Conservation (phyloP, 2,329 filamentous ascomycete species). For the Colletotrichum nymphaeae region DNA sequence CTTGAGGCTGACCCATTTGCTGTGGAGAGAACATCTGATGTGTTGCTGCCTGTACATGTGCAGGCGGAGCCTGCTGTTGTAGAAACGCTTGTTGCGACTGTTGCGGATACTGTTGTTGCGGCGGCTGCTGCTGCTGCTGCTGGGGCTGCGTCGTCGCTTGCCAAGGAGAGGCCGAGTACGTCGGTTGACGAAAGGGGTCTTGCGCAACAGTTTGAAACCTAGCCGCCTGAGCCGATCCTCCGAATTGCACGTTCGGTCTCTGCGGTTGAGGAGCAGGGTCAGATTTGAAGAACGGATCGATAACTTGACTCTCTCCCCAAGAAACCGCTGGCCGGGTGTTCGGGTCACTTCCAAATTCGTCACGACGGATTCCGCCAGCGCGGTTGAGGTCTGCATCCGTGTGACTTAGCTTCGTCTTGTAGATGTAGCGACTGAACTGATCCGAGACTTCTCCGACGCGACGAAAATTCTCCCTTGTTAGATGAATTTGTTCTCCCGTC, state of each 20-base stretch:
- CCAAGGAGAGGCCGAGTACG: too few relatives aligned
- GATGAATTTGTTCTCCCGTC: neutral
- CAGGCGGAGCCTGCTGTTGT: too few relatives aligned
- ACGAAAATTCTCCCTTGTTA: neutral
- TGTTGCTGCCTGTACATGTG: rapidly evolving
- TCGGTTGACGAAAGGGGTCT: too few relatives aligned
- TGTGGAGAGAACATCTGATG: too few relatives aligned
- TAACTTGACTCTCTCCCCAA: neutral
- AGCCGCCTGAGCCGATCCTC: too few relatives aligned
- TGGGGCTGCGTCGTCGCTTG: too few relatives aligned
- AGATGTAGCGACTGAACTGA: neutral
- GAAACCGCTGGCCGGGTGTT: rapidly evolving
- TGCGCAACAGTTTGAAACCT: rapidly evolving
- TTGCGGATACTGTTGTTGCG: too few relatives aligned
- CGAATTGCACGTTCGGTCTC: too few relatives aligned
- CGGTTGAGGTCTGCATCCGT: neutral
- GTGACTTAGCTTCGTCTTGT: neutral
- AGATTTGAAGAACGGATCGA: rapidly evolving
- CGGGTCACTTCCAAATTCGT: neutral
- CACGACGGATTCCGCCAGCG: neutral
- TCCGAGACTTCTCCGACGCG: neutral
- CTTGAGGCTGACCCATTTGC: too few relatives aligned
- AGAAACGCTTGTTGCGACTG: too few relatives aligned
- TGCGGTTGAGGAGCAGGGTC: too few relatives aligned
- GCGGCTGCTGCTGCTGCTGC: too few relatives aligned